phyloP scores from a whole-genome alignment of 345 rosid species.

The Brassica nigra region DNA sequence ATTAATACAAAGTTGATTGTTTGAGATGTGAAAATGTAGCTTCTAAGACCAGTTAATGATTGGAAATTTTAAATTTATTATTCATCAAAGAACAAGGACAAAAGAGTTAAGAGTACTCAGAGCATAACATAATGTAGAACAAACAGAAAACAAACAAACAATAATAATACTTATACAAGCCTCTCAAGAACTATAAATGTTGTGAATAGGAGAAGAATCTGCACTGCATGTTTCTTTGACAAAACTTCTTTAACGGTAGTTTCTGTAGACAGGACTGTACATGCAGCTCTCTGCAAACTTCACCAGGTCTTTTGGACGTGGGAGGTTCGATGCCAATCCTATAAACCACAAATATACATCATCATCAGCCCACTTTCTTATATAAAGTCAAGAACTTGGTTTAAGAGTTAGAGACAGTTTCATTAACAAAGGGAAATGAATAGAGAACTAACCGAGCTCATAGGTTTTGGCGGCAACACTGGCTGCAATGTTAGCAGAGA shows the following conservation, averaged over 20 bases:
- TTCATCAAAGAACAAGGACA: slow-evolving; percentile 15
- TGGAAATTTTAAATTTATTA: slow-evolving; percentile 5
- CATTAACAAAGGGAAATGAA: not conserved
- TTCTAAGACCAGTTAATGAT: not conserved
- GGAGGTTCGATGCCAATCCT: slow-evolving; percentile 90
- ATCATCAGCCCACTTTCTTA: not conserved
- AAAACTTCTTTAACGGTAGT: slow-evolving; percentile 61
- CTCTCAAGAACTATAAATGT: slow-evolving; percentile 13
- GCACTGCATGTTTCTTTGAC: slow-evolving; percentile 27
- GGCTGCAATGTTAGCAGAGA: slow-evolving; percentile 89
- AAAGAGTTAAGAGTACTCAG: not conserved
- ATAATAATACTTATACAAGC: slow-evolving; percentile 22
- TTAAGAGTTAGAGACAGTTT: not conserved
- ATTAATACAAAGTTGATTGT: not conserved
- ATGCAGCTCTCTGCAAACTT: slow-evolving; percentile 89
- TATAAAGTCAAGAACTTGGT: not conserved
- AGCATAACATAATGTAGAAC: not conserved
- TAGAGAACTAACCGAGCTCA: slow-evolving; percentile 70
- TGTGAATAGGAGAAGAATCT: slow-evolving; percentile 10
- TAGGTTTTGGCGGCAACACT: slow-evolving; percentile 88
- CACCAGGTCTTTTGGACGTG: slow-evolving; percentile 81
- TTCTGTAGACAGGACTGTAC: slow-evolving; percentile 82
- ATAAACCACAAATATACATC: slow-evolving; percentile 15
- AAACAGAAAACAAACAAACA: slow-evolving; percentile 19
- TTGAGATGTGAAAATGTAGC: not conserved